These are phyloP conservation scores for Zygotorulaspora chibaensis DNA, from an alignment of 805 yeast genomes.

Conservation along the genomic window DNA sequence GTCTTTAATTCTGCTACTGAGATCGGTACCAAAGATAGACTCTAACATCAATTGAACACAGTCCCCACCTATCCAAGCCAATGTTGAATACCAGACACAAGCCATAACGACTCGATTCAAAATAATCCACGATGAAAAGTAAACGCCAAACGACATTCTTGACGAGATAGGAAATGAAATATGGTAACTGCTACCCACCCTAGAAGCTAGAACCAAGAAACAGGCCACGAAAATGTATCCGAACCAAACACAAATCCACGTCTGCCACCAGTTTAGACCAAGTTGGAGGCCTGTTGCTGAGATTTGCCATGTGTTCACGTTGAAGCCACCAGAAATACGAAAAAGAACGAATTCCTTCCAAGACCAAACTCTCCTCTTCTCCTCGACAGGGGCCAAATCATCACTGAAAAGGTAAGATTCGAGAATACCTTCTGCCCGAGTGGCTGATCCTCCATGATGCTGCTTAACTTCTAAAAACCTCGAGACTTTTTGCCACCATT, in stretches of 20 bases:
- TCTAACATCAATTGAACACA: constrained; percentile 76
- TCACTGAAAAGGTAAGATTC: constrained; percentile 56
- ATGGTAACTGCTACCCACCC: constrained; percentile 80
- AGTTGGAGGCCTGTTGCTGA: constrained; percentile 80
- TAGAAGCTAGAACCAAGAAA: constrained; percentile 64
- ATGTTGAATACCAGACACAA: constrained; percentile 84
- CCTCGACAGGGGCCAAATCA: constrained; percentile 79
- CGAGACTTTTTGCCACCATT: constrained; percentile 2
- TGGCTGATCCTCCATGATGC: constrained; percentile 2
- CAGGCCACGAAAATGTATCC: constrained; percentile 72
- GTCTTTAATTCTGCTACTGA: constrained; percentile 60
- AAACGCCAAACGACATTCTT: constrained; percentile 81
- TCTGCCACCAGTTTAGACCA: constrained; percentile 88
- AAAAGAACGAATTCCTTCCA: constrained; percentile 79
- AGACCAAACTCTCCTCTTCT: constrained; percentile 68
- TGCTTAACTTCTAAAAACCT: constrained; percentile 7
- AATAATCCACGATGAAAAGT: constrained; percentile 85
- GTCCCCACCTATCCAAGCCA: constrained; percentile 80
- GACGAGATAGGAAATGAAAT: constrained; percentile 80
- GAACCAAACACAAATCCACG: constrained; percentile 87
- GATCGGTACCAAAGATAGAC: constrained; percentile 67
- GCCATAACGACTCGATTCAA: constrained; percentile 87
- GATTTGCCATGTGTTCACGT: constrained; percentile 88
- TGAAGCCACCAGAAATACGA: constrained; percentile 89
- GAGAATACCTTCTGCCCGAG: constrained; percentile 4